Base-by-base conservation (phyloP, 2,329 filamentous ascomycete genomes). In the Alternaria conjuncta region DNA sequence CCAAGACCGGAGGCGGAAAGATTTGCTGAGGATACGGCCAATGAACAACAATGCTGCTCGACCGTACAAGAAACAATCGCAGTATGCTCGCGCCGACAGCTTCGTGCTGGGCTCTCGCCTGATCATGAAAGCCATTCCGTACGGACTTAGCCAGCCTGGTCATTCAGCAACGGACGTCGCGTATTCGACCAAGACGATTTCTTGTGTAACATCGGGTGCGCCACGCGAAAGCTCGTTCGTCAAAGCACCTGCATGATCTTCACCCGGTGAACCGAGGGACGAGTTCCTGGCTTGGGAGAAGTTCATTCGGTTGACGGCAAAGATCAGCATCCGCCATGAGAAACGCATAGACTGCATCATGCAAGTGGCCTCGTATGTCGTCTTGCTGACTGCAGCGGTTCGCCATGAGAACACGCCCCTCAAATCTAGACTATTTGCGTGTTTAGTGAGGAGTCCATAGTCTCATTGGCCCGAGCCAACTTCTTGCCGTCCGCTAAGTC, bases 401-500 rank as follows among this genome's bases (percentile, higher is more conserved):
- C 26, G 26, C n/a, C 3, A 21, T 1, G 28, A 5, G 11, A 3
- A 51, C n/a, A 9, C 3, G 11, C 18, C 18, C 47, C 49, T 51
- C 28, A 9, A 51, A 51, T 32, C 6, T 51, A 6, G 21, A 51
- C 18, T 30, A 36, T 53, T 44, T 26, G n/a, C 32, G 49, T 30
- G 8, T 43, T 2, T 13, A 10, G 30, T 18, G 43, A 45, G 8
- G 11, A 36, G 10, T 25, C 9, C 6, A 9, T 25, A 30, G 25
- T 26, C 43, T 46, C 18, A 49, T 57, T 59, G 28, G 36, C 13
- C 23, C 11, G 8, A 15, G 8, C 53, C 36, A 26, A 47, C 50
- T 53, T 23, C 45, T 54, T 50, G 56, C 56, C 54, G 26, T 32
- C n/a, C 36, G 20, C 62, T 49, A 32, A 53, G 44, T 58, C 53